Evolutionary conservation across 495 filamentous ascomycete species (phyloP), one percentile per base, ranked within the genome.

Genomic region (Aspergillus olivimuriae): DNA sequence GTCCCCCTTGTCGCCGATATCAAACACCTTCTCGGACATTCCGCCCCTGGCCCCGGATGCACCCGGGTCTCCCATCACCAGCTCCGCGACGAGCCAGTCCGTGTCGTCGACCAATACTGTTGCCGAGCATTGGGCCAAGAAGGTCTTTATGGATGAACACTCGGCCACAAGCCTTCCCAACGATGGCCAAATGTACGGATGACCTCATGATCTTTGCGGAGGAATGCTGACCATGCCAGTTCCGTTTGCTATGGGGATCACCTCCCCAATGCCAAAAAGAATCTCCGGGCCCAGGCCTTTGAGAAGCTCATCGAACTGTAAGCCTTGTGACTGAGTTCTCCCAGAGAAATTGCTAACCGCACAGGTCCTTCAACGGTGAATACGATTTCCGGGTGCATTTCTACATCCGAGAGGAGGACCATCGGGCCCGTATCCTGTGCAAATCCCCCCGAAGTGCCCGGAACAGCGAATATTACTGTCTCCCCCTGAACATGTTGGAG

Each of bases 381-480:
- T 69, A 70, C 12, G 63, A 76, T 21, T 59, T 84, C 28, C 68
- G 57, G 10, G 70, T 83, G 31, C 66, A 66, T 22, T 69, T 84
- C 22, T 84, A 77, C 48, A 58, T 75, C 31, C 66, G 79, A 19
- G 61, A 73, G 15, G 44, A 50, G 2, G 81, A 81, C 41, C 50
- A 73, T 41, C 73, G 78, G 21, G 70, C 74, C 11, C 71, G 81
- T 32, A 80, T 86, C 16, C 61, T 83, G 10, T 75, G 75, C 57
- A 72, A 73, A 24, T 57, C 66, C 2, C 60, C 65, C 15, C 69
- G 67, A 17, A 47, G 57, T 14, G 46, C 40, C n/a, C 50, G 62
- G 34, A 39, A 53, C 18, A 57, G 62, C 44, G 57, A 74, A 37
- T 66, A 74, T 39, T 75, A 55, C 48, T 76, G 70, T 52, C 48